These are phyloP conservation scores for Heritiera fomes DNA, from an alignment of 345 rosid species.

Conservation along the genomic window DNA sequence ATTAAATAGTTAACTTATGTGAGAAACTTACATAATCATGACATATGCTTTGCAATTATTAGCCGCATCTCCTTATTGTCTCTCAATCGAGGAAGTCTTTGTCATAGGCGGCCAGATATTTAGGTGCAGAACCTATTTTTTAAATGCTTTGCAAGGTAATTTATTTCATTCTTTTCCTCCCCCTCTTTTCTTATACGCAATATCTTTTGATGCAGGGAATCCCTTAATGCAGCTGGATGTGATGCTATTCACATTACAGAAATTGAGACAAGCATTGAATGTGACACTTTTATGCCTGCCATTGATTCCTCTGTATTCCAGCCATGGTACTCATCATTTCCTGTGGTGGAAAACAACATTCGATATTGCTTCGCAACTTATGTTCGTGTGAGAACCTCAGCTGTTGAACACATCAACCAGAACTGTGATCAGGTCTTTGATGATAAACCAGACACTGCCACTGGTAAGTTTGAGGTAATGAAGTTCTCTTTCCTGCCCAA, in stretches of 20 bases:
- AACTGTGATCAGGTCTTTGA: constrained; percentile 34
- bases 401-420: constrained; percentile 35
- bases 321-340: constrained; percentile 89
- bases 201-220: constrained; percentile 56
- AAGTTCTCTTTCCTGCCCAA: constrained; percentile 69
- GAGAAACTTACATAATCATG: too few species aligned
- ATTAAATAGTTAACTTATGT: too few species aligned
- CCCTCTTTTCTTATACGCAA: constrained; percentile 3
- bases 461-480: constrained; percentile 52
- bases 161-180: not conserved
- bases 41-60: constrained; percentile 72
- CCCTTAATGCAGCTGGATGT: constrained; percentile 73
- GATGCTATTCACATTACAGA: constrained; percentile 90
- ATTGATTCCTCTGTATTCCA: constrained; percentile 68
- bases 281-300: constrained; percentile 87
- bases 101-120: constrained; percentile 80
- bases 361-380: constrained; percentile 64
- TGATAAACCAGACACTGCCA: constrained; percentile 26
- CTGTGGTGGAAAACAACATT: constrained; percentile 59
- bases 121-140: constrained; percentile 42
- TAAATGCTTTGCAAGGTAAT: not conserved
- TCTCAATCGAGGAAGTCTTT: constrained; percentile 92
- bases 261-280: constrained; percentile 66
- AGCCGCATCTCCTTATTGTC: constrained; percentile 74
- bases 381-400: constrained; percentile 67